phyloP scores from a whole-genome alignment of 164 flowering plant genomes.

The Annona cherimola region DNA sequence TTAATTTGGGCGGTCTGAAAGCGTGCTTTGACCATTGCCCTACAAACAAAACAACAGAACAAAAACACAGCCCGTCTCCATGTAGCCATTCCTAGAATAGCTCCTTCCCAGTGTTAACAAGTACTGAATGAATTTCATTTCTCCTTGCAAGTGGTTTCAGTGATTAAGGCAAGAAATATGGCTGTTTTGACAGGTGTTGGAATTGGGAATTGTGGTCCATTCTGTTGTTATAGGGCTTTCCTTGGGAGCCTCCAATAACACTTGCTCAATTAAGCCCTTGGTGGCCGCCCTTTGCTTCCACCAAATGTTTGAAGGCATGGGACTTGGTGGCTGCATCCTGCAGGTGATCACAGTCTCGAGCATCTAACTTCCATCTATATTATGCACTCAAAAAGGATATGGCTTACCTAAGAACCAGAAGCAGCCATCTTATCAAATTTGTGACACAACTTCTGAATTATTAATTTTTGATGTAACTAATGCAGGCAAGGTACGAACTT shows the following conservation, averaged over 20 bases:
- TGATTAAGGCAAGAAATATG: not conserved
- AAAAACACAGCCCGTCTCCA: not conserved
- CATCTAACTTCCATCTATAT: too few species aligned
- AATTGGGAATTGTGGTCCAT: constrained; percentile 17
- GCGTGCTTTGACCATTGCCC: not conserved
- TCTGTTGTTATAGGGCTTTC: constrained; percentile 21
- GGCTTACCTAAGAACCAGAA: too few species aligned
- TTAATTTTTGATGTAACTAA: not conserved
- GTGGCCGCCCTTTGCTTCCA: constrained; percentile 25
- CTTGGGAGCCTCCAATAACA: constrained; percentile 14
- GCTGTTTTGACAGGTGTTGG: constrained; percentile 1
- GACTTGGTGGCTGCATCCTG: constrained; percentile 20
- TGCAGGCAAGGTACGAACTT: constrained; percentile 34
- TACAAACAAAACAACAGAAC: not conserved
- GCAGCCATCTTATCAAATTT: too few species aligned
- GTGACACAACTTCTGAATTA: too few species aligned
- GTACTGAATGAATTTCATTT: not conserved
- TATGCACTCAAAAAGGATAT: too few species aligned
- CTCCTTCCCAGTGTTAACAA: not conserved
- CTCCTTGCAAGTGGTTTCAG: too few species aligned
- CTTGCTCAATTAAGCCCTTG: constrained; percentile 17
- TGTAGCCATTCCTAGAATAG: not conserved
- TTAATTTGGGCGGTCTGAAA: not conserved
- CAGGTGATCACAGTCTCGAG: constrained; percentile 2
- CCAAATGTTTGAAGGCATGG: constrained; percentile 25